phyloP scores from a whole-genome alignment of 768 basidiomycete species.

The Suillus alpinus region DNA sequence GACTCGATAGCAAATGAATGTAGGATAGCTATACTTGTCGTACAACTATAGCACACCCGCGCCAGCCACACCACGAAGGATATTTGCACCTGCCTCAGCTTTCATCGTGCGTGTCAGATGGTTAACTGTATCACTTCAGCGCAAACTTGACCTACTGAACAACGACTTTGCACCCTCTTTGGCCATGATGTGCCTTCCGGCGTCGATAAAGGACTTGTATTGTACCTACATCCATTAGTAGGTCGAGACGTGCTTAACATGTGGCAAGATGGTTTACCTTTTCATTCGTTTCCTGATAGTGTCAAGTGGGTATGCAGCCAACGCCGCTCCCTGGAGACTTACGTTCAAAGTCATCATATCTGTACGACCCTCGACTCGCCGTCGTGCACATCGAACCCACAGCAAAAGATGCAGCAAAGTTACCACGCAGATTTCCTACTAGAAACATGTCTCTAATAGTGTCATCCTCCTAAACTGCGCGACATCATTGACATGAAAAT shows the following conservation, averaged over 20 bases:
- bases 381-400: conserved; percentile 42
- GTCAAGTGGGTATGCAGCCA: conserved; percentile 44
- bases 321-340: conserved; percentile 30
- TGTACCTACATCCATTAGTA: conserved; percentile 21
- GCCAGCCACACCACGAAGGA: conserved; percentile 33
- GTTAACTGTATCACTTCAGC: neutral
- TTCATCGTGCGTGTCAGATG: conserved; percentile 34
- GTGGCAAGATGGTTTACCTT: conserved; percentile 12
- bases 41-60: conserved; percentile 58
- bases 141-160: conserved; percentile 28
- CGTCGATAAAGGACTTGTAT: conserved; percentile 39
- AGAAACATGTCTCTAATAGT: conserved; percentile 36
- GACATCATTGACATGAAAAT: neutral
- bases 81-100: conserved; percentile 60
- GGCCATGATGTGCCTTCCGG: conserved; percentile 36
- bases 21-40: conserved; percentile 41
- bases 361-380: conserved; percentile 16
- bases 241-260: neutral
- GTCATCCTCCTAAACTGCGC: conserved; percentile 39
- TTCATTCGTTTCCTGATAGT: conserved; percentile 44
- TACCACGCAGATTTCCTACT: conserved; percentile 35
- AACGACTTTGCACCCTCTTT: conserved; percentile 38
- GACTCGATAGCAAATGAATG: neutral
- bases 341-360: neutral
- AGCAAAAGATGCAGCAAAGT: conserved; percentile 38